phyloP scores from a whole-genome alignment of 2,329 filamentous ascomycete genomes.

The Gaeumannomyces sp. region DNA sequence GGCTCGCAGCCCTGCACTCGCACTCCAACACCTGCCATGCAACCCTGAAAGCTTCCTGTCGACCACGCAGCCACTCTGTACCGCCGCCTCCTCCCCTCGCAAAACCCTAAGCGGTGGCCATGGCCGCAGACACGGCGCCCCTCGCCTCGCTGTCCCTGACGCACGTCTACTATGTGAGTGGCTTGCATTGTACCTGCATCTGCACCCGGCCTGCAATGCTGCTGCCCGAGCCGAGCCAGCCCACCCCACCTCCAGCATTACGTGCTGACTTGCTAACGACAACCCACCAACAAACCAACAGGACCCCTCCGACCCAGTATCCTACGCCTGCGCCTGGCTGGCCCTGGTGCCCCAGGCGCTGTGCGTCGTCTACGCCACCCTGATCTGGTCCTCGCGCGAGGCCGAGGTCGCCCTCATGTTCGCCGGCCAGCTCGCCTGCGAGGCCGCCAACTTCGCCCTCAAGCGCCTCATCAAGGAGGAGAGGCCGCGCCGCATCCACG shows the following conservation, averaged over 20 bases:
- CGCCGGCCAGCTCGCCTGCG: constrained; percentile 83
- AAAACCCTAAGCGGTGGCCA: constrained; percentile 15
- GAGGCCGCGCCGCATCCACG: constrained; percentile 71
- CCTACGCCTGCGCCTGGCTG: constrained; percentile 86
- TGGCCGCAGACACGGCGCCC: constrained; percentile 42
- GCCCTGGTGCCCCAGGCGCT: constrained; percentile 89
- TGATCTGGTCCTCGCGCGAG: constrained; percentile 88
- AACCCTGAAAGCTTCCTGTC: not conserved
- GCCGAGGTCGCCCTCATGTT: constrained; percentile 87
- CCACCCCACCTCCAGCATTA: no score
- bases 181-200: not conserved
- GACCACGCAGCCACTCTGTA: not conserved
- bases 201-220: not conserved
- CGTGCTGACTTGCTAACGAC: constrained; percentile 6
- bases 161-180: constrained; percentile 85
- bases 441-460: constrained; percentile 80
- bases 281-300: constrained; percentile 29
- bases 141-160: constrained; percentile 89
- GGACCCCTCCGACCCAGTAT: constrained; percentile 81
- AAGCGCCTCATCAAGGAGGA: constrained; percentile 93
- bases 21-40: not conserved
- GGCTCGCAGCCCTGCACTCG: no score
- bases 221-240: no score
- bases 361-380: constrained; percentile 80
- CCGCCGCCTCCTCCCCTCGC: not conserved